Conservation (phyloP, 306 rosid genomes). For the Rubus parviflorus region DNA sequence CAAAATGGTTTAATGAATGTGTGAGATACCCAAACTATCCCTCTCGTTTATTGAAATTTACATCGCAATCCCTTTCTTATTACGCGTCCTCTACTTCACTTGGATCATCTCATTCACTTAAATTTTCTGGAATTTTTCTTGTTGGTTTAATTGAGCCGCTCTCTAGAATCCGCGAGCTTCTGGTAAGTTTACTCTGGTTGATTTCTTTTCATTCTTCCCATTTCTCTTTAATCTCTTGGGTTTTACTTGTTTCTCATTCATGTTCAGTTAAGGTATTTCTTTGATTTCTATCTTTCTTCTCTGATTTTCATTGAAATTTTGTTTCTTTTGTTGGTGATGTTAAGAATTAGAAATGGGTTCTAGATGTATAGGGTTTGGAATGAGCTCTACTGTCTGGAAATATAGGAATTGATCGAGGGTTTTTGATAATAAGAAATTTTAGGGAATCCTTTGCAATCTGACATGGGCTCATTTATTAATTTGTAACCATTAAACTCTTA, state of each 20-base stretch:
- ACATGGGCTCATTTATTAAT: neutral
- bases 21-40: neutral
- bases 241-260: neutral
- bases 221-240: neutral
- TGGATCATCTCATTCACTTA: too few relatives aligned
- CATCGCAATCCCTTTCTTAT: neutral
- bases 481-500: too few relatives aligned
- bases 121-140: neutral
- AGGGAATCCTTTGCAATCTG: neutral
- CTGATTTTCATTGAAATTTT: neutral
- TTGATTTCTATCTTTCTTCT: neutral
- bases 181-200: neutral
- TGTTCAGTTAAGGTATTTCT: neutral
- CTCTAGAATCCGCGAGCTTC: neutral
- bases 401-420: neutral
- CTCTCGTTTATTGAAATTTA: too few relatives aligned
- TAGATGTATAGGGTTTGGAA: neutral
- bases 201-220: too few relatives aligned
- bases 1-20: too few relatives aligned
- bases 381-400: too few relatives aligned
- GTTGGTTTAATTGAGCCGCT: neutral
- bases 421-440: too few relatives aligned
- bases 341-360: neutral
- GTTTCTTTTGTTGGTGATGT: neutral
- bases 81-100: neutral